phyloP scores from a whole-genome alignment of 768 basidiomycete genomes.

The Ramaria sp. region DNA sequence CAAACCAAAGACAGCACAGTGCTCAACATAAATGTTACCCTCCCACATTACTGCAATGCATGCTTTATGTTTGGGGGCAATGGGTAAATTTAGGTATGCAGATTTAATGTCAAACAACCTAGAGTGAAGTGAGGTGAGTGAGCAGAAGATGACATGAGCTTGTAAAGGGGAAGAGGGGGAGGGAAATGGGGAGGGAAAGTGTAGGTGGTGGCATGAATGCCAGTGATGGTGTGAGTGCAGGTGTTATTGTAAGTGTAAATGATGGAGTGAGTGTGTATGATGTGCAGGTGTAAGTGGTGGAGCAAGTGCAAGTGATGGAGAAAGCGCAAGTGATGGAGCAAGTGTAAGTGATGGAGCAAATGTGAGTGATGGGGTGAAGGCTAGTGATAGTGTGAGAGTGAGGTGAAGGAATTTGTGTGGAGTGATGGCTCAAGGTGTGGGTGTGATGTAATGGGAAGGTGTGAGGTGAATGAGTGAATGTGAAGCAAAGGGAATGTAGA shows the following conservation, averaged over 20 bases:
- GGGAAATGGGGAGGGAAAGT: conserved; percentile 17
- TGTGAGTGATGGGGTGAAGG: too few relatives aligned
- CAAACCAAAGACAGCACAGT: conserved; percentile 21
- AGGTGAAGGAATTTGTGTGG: not conserved
- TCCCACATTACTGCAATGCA: conserved; percentile 23
- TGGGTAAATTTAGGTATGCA: conserved; percentile 26
- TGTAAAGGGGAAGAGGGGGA: conserved; percentile 13
- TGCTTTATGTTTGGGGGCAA: conserved; percentile 22
- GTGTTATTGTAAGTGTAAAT: too few relatives aligned
- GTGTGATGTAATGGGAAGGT: not conserved
- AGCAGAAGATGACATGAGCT: conserved; percentile 21
- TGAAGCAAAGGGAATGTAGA: not conserved
- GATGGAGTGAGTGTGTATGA: too few relatives aligned
- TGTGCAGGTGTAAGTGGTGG: too few relatives aligned
- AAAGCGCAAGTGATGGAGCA: too few relatives aligned
- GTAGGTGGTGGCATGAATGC: too few relatives aligned
- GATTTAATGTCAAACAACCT: conserved; percentile 26
- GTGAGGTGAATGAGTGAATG: not conserved
- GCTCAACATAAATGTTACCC: conserved; percentile 22
- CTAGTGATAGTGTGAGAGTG: not conserved
- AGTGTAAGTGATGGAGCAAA: too few relatives aligned
- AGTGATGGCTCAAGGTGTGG: not conserved
- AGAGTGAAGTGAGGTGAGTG: conserved; percentile 22
- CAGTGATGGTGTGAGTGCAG: too few relatives aligned
- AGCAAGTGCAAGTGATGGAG: too few relatives aligned